Evolutionary conservation across 2,329 filamentous ascomycete species (phyloP).

Genomic region (Lecanosticta acicola): DNA sequence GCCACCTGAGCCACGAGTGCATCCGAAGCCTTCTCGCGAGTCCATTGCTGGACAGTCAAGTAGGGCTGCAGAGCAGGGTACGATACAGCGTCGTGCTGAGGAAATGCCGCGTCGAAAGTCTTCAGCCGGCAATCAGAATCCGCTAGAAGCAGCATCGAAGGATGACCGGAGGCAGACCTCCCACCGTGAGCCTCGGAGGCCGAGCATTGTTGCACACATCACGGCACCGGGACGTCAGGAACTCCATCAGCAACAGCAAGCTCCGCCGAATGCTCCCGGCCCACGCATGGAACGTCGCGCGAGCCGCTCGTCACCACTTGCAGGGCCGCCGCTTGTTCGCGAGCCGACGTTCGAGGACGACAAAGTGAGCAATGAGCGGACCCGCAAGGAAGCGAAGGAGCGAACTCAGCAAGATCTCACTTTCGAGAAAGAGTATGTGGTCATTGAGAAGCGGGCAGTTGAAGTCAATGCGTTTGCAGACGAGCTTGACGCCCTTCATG

Average conservation of each 20-base stretch:
- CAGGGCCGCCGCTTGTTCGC: conserved; percentile 43
- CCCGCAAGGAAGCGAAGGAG: conserved; percentile 48
- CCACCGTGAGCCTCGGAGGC: conserved; percentile 38
- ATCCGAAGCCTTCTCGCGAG: conserved; percentile 19
- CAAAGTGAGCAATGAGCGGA: conserved; percentile 14
- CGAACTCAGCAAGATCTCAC: conserved; percentile 78
- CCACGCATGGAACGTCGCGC: conserved; percentile 56
- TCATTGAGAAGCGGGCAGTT: conserved; percentile 90
- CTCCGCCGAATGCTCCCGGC: conserved; percentile 9
- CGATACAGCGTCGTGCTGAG: conserved; percentile 15
- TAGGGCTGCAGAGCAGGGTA: conserved; percentile 26
- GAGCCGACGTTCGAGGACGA: conserved; percentile 34
- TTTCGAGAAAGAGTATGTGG: conserved; percentile 88
- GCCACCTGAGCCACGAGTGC: conserved; percentile 13
- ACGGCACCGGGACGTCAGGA: conserved; percentile 43
- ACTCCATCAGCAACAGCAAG: conserved; percentile 27
- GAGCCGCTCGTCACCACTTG: conserved; percentile 39
- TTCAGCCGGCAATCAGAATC: conserved; percentile 17
- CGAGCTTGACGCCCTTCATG: conserved; percentile 72
- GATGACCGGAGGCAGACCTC: conserved; percentile 34
- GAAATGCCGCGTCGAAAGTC: conserved; percentile 25
- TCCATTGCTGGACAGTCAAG: conserved; percentile 16
- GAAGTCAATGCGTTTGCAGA: conserved; percentile 97
- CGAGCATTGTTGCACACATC: conserved; percentile 39
- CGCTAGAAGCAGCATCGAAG: conserved; percentile 11